Evolutionary conservation across 2,329 filamentous ascomycete genomes (phyloP), one percentile per base, ranked within the genome.

Genomic region (Botrytis medusae): DNA sequence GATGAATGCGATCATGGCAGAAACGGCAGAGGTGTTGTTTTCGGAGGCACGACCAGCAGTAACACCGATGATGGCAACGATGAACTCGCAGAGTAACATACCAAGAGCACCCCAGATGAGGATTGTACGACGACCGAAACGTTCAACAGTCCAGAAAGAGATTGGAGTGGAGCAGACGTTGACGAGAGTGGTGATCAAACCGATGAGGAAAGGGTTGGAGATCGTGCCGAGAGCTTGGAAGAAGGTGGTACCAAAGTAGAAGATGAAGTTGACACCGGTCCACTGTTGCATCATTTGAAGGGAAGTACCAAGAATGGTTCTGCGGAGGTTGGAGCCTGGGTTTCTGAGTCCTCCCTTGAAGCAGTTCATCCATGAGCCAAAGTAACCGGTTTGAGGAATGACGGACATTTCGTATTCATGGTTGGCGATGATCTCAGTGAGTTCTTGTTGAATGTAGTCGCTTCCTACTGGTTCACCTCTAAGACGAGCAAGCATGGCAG

Each of bases 241-340:
- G 89, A 97, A 97, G 74, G 92, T 89, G 48, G 93, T 94, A 51
- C 92, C 93, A 85, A 91, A 93, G 85, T 93, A 93, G 86, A 95
- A 96, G 86, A 96, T 93, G 84, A 95, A 97, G 87, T 97, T 97
- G 84, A 97, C 92, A 86, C 94, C 93, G 34, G 78, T 81, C 85
- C 86, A 89, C 83, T 93, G 91, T 83, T 93, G 91, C 90, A 93
- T 93, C 91, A 93, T 93, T 85, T 93, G 91, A 48, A 93, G 85
- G 40, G 90, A 91, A 62, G 89, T 92, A 79, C 91, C 91, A 62
- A 93, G 86, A 74, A 93, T 89, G 40, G 91, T 91, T 77, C 90
- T 88, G 79, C 91, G 91, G 72, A 93, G 81, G 86, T 90, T 94
- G 75, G 89, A 90, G 77, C 90, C 91, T 75, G 86, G 85, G 73